Conservation (phyloP, 208 protist species). For the Leishmania mexicana region DNA sequence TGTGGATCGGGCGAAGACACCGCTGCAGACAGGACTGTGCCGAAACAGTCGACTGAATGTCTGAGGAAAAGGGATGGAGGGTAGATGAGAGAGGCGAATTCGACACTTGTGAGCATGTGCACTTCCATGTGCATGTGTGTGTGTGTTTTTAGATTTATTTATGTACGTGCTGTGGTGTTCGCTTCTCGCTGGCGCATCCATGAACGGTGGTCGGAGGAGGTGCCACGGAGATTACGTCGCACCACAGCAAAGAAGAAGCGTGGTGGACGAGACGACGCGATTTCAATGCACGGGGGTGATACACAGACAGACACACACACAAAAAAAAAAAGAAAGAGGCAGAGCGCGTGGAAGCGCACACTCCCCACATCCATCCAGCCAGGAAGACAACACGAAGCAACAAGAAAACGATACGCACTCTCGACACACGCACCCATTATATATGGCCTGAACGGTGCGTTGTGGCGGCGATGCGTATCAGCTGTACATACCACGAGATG, state of each 20-base stretch:
- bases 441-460: neutral
- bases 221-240: too few species aligned
- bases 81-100: neutral
- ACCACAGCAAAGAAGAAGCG: neutral
- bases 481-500: neutral
- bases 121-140: neutral
- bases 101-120: neutral
- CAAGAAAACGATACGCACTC: neutral
- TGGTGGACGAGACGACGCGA: neutral
- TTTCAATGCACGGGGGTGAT: neutral
- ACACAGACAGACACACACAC: neutral
- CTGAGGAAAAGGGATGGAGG: neutral
- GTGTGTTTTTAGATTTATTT: neutral
- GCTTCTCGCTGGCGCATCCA: neutral
- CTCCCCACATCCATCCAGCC: neutral
- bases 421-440: neutral
- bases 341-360: neutral
- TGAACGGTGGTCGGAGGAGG: neutral
- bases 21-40: neutral
- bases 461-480: neutral
- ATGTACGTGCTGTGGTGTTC: neutral
- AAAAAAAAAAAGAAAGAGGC: constrained; percentile 4
- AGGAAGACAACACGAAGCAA: neutral
- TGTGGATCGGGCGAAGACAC: neutral
- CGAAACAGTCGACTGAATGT: neutral